phyloP scores from a whole-genome alignment of 2,329 filamentous ascomycete genomes.

The Cordyceps fumosorosea region DNA sequence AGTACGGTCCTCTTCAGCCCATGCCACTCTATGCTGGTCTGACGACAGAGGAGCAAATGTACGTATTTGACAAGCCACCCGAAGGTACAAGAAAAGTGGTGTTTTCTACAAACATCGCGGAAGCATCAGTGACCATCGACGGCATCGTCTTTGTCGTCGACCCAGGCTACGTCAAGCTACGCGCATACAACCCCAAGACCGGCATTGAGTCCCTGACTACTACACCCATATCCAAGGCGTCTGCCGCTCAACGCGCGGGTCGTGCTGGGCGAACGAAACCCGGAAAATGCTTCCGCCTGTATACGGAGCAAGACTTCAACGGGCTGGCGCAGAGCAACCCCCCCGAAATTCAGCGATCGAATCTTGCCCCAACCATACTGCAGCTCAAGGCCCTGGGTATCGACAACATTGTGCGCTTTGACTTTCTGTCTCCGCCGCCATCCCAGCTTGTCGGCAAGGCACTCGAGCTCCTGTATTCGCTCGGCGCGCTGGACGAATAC shows the following conservation, averaged over 20 bases:
- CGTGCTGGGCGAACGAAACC: conserved; percentile 82
- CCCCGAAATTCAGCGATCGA: conserved; percentile 88
- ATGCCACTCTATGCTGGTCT: conserved; percentile 86
- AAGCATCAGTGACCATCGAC: conserved; percentile 91
- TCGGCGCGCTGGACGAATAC: conserved; percentile 83
- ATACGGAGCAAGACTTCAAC: conserved; percentile 68
- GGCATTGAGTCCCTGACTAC: conserved; percentile 84
- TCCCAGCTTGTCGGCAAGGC: conserved; percentile 78
- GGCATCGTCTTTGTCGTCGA: conserved; percentile 90
- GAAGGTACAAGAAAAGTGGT: conserved; percentile 85
- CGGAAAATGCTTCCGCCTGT: conserved; percentile 91
- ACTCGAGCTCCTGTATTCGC: conserved; percentile 77
- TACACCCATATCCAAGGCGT: conserved; percentile 80
- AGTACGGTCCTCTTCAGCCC: conserved; percentile 24
- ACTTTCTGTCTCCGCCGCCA: conserved; percentile 81
- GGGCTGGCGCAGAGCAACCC: conserved; percentile 63
- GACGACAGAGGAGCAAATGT: conserved; percentile 87
- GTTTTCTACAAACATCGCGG: conserved; percentile 90
- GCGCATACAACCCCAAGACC: conserved; percentile 75
- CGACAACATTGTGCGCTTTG: conserved; percentile 86
- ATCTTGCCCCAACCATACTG: conserved; percentile 79
- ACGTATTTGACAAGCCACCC: conserved; percentile 79
- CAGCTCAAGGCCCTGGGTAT: conserved; percentile 94
- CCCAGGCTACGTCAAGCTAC: conserved; percentile 82
- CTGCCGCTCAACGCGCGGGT: conserved; percentile 85